Conservation (phyloP, 768 basidiomycete species). For the Melanogaster broomeanus region DNA sequence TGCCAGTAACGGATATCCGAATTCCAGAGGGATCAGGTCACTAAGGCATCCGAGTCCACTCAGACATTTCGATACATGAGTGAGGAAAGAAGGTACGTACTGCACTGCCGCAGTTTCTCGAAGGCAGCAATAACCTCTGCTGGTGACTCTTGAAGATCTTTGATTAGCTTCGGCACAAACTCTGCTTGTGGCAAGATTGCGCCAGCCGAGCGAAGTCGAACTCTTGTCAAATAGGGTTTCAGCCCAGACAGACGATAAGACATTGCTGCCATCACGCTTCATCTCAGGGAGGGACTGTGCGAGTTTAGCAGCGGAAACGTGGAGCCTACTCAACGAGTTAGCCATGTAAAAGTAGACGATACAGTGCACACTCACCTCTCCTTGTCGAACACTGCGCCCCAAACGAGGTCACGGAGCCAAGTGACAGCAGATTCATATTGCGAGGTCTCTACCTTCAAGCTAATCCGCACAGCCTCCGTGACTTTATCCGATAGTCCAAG, state of each 20-base stretch:
- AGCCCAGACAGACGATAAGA: conserved; percentile 70
- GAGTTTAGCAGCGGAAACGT: conserved; percentile 83
- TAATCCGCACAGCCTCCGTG: conserved; percentile 71
- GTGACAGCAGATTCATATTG: conserved; percentile 80
- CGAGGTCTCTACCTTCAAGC: conserved; percentile 80
- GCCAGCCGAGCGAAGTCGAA: conserved; percentile 67
- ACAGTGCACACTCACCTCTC: conserved; percentile 56
- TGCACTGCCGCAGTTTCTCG: conserved; percentile 64
- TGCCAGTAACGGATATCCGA: conserved; percentile 89
- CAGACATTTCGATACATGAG: background rate
- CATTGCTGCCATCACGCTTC: conserved; percentile 85
- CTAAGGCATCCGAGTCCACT: conserved; percentile 39
- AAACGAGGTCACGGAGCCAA: conserved; percentile 85
- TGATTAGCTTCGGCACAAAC: conserved; percentile 73
- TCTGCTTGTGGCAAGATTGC: conserved; percentile 75
- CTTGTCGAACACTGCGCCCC: conserved; percentile 71
- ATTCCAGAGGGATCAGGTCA: conserved; percentile 81
- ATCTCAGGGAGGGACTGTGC: conserved; percentile 88
- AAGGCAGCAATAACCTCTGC: conserved; percentile 72
- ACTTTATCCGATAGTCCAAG: conserved; percentile 69
- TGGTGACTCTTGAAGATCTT: conserved; percentile 72
- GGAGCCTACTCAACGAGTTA: conserved; percentile 52
- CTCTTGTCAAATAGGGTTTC: conserved; percentile 66
- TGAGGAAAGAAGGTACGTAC: conserved; percentile 45
- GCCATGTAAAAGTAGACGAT: background rate